A percentile compares a stretch with the other conserved stretches of the same genome.
Conservation (phyloP, 2,329 filamentous ascomycete genomes). For the Ophiocordyceps camponoti-saundersi region DNA sequence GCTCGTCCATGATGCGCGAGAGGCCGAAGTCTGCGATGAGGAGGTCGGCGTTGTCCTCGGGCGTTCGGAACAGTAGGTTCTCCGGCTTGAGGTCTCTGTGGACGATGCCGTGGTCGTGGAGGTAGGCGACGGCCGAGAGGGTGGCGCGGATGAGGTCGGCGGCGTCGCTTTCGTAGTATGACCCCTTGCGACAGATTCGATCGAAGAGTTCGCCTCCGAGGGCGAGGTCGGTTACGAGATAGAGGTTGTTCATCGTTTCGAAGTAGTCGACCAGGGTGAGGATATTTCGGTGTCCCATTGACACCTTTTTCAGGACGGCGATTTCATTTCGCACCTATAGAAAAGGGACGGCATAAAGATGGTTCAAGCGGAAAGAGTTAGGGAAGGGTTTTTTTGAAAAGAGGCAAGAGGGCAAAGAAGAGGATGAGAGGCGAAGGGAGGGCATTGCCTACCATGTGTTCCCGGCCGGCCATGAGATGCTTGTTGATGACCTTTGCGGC, state of each 20-base stretch:
- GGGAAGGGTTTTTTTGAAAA: too few relatives aligned
- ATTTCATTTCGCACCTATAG: constrained; percentile 91
- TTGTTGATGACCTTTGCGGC: constrained; percentile 99
- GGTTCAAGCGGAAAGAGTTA: too few relatives aligned
- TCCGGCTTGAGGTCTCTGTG: constrained; percentile 89
- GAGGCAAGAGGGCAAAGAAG: neutral
- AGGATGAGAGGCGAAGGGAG: neutral
- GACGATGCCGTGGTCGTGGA: constrained; percentile 96
- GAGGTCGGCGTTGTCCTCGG: constrained; percentile 93
- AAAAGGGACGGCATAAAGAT: neutral
- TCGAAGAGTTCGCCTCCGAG: constrained; percentile 95
- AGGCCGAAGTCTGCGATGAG: constrained; percentile 95
- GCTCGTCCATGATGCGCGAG: constrained; percentile 95
- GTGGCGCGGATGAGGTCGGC: constrained; percentile 90
- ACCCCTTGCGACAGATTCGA: constrained; percentile 94
- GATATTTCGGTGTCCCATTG: constrained; percentile 97
- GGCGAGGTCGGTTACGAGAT: constrained; percentile 91
- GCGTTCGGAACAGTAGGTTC: constrained; percentile 89
- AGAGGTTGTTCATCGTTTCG: constrained; percentile 98
- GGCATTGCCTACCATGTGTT: constrained; percentile 67
- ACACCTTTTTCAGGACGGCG: constrained; percentile 91
- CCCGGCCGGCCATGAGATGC: constrained; percentile 86
- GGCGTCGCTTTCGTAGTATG: constrained; percentile 94
- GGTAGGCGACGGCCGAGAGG: constrained; percentile 91
- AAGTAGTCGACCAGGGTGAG: constrained; percentile 97